These are phyloP conservation scores for Serendipita sp. DNA, from an alignment of 768 basidiomycete species.

Conservation along the genomic window DNA sequence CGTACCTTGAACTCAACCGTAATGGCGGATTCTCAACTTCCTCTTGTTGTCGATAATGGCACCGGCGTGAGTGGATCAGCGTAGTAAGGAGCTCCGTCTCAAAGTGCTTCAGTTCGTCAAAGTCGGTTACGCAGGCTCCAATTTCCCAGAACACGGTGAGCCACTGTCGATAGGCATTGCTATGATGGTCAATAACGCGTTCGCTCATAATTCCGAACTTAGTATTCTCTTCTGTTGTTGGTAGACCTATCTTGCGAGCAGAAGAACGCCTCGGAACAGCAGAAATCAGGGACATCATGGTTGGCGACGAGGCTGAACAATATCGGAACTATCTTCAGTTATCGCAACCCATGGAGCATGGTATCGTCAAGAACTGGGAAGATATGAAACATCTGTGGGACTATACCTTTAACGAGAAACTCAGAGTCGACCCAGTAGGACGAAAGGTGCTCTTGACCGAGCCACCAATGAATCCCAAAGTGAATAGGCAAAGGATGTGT, in stretches of 20 bases:
- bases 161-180: not conserved
- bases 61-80: conserved; percentile 47
- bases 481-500: conserved; percentile 81
- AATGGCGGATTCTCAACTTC: conserved; percentile 14
- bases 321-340: conserved; percentile 92
- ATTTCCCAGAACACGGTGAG: conserved; percentile 87
- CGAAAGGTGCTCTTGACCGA: conserved; percentile 88
- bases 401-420: conserved; percentile 94
- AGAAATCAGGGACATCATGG: conserved; percentile 92
- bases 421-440: conserved; percentile 71
- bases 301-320: conserved; percentile 91
- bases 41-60: conserved; percentile 75
- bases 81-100: not conserved
- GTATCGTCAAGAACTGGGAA: conserved; percentile 97
- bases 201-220: not conserved
- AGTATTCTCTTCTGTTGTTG: conserved; percentile 96
- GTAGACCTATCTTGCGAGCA: conserved; percentile 90
- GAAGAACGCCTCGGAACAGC: conserved; percentile 83
- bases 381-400: conserved; percentile 98
- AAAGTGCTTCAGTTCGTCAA: conserved; percentile 63
- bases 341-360: conserved; percentile 98
- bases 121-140: conserved; percentile 79
- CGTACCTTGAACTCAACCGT: not conserved
- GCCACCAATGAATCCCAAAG: conserved; percentile 97
- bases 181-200: not conserved